These are phyloP conservation scores for Epichloe gansuensis DNA, from an alignment of 2,329 filamentous ascomycete genomes.

Conservation along the genomic window DNA sequence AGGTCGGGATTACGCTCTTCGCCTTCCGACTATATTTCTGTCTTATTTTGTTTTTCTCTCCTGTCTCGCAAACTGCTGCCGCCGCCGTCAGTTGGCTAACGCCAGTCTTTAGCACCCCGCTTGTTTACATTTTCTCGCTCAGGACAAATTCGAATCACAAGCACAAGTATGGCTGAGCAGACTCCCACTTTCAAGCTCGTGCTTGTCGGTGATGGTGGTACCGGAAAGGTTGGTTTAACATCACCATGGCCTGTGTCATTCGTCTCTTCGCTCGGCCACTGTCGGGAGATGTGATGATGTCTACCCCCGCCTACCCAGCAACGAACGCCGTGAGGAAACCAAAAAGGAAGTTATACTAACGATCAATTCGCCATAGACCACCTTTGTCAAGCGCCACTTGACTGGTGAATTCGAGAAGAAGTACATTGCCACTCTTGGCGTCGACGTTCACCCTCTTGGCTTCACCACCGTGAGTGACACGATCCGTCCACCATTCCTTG, in stretches of 20 bases:
- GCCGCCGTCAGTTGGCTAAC: slow-evolving; percentile 19
- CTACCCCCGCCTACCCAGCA: slow-evolving; percentile 13
- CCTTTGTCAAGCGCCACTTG: slow-evolving; percentile 99
- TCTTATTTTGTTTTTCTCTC: neutral
- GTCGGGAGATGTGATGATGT: slow-evolving; percentile 5
- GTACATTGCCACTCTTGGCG: slow-evolving; percentile 98
- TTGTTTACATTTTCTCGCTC: slow-evolving; percentile 30
- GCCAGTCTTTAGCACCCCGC: slow-evolving; percentile 27
- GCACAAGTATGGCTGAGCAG: slow-evolving; percentile 50
- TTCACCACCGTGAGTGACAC: slow-evolving; percentile 80
- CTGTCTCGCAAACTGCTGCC: neutral
- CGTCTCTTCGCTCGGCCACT: slow-evolving; percentile 10
- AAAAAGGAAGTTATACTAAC: slow-evolving; percentile 2
- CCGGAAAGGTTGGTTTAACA: slow-evolving; percentile 67
- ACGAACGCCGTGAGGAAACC: neutral
- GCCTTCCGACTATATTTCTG: neutral
- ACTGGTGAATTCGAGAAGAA: slow-evolving; percentile 99
- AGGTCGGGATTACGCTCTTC: neutral
- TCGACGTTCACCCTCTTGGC: slow-evolving; percentile 95
- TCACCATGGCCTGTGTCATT: neutral
- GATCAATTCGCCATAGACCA: slow-evolving; percentile 54
- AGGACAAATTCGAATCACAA: slow-evolving; percentile 18
- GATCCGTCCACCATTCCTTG: slow-evolving; percentile 4
- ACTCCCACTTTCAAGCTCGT: slow-evolving; percentile 97
- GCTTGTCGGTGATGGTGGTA: slow-evolving; percentile 98